These are phyloP conservation scores for Spinellus fusiger DNA, from an alignment of 192 early-diverging fungal species.

Conservation along the genomic window DNA sequence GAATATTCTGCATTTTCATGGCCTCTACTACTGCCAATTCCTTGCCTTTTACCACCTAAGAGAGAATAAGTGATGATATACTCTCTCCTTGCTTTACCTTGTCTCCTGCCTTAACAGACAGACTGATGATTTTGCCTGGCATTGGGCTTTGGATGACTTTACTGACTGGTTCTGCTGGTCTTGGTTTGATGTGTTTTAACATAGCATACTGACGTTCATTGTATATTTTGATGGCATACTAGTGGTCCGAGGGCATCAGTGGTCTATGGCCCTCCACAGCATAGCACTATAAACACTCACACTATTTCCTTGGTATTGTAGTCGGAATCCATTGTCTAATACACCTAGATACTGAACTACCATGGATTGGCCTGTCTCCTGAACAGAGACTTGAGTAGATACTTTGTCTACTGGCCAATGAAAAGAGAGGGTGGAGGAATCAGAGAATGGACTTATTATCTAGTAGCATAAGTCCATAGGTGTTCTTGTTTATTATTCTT, in stretches of 20 bases:
- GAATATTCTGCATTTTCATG: slow-evolving; percentile 98
- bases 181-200: slow-evolving; percentile 67
- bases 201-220: slow-evolving; percentile 58
- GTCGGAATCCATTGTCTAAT: slow-evolving; percentile 67
- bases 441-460: slow-evolving; percentile 28
- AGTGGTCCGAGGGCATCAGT: neutral
- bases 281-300: slow-evolving; percentile 1
- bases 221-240: slow-evolving; percentile 68
- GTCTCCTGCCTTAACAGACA: slow-evolving; percentile 78
- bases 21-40: slow-evolving; percentile 89
- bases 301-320: slow-evolving; percentile 80
- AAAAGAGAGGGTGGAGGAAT: slow-evolving; percentile 34
- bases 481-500: neutral
- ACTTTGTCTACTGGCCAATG: slow-evolving; percentile 76
- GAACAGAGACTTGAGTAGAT: slow-evolving; percentile 49
- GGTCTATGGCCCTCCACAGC: neutral
- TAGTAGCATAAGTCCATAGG: slow-evolving; percentile 8
- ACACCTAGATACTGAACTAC: slow-evolving; percentile 71
- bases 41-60: slow-evolving; percentile 65
- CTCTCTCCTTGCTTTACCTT: slow-evolving; percentile 25
- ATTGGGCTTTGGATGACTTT: slow-evolving; percentile 80
- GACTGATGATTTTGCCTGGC: slow-evolving; percentile 83
- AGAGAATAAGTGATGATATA: neutral
- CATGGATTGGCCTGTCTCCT: slow-evolving; percentile 32
- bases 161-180: slow-evolving; percentile 65